Base-by-base conservation (phyloP, 768 basidiomycete species). In the Zangia roseola region DNA sequence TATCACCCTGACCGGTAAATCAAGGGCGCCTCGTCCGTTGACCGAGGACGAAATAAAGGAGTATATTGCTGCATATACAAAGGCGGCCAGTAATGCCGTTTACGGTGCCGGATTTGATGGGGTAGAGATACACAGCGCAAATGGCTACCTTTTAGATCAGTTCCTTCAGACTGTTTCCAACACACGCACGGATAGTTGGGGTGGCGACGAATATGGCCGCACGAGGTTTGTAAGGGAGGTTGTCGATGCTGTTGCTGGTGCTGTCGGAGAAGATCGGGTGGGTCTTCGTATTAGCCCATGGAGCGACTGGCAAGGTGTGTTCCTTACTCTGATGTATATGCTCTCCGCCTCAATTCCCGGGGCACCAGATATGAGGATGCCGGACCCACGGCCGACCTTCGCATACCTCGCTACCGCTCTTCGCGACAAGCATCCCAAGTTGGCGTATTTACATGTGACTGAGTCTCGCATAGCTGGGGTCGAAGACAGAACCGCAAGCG, bases 191-290 rank as follows among this genome's bases (percentile, higher is more conserved):
- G 85, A 88, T 60, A 68, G 74, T 38, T 91, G 84, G 62, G 88
- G 88, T 0, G 88, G 88, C 2, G 77, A 75, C 38, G 66, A 87
- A 24, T 79, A 84, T 61, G 79, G 77, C 47, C 71, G 88, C 6
- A 69, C 73, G 1, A 71, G 79, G 23, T 88, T 90, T 60, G 59
- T 64, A 0, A 65, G 84, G 6, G 80, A 84, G 50, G 69, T 85
- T 33, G 60, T 81, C 7, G 71, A 78, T 30, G 80, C 79, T 2
- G 66, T 86, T 1, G 69, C 67, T 4, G 60, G 71, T 0, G 76
- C 77, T 1, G 65, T 88, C 25, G 86, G 87, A 0, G 62, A 70
- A 23, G 74, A 79, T 20, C 72, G 72, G n/a, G 73, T 78, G 1
- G 81, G 69, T 0, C 68, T 88, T 35, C 73, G 85, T 8, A 34